Base-by-base conservation (phyloP, 441 rosid species). In the Adansonia rubrostipa region DNA sequence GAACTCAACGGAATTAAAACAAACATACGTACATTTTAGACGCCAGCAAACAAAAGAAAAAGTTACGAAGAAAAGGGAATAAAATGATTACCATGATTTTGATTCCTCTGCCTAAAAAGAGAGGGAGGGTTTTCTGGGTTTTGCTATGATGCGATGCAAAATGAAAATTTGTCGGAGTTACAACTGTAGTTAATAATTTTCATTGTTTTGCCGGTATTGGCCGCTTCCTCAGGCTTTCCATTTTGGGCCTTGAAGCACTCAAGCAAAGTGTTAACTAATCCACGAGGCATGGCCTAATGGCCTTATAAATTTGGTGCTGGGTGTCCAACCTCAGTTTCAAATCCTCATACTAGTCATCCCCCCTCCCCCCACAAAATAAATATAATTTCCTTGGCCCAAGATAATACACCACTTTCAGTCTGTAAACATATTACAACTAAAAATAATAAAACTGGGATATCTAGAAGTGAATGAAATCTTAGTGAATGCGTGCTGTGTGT, bases 41-140 rank as follows among this genome's bases (percentile, higher is more conserved):
- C 9, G 40, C 2, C 22, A 6, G 45, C 24, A 22, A 63, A 65
- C 33, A 44, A 45, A 67, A 67, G 11, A 19, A 57, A 1, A 57
- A 58, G 2, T 19, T 8, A 11, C 7, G 42, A 4, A n/a, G 66
- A 28, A 48, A 24, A 2, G 4, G 7, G 11, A 20, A 11, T 11
- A 10, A 48, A 2, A 53, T 15, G 62, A 71, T 53, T 71, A 71
- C 75, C 62, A 71, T 71, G 63, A 53, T 70, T 50, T 48, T 22
- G 57, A 48, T 51, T 71, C 63, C 48, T 15, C 24, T 15, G 60
- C 15, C 42, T 2, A 28, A 5, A 24, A 44, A 1, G 44, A 24
- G 45, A 50, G 60, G 36, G 42, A 15, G 15, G 3, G 45, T 14
- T 28, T 15, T 28, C 74, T 53, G 45, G 47, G 61, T 61, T 24